phyloP scores from a whole-genome alignment of 257 asterid genomes.

The Capsicum chinense region DNA sequence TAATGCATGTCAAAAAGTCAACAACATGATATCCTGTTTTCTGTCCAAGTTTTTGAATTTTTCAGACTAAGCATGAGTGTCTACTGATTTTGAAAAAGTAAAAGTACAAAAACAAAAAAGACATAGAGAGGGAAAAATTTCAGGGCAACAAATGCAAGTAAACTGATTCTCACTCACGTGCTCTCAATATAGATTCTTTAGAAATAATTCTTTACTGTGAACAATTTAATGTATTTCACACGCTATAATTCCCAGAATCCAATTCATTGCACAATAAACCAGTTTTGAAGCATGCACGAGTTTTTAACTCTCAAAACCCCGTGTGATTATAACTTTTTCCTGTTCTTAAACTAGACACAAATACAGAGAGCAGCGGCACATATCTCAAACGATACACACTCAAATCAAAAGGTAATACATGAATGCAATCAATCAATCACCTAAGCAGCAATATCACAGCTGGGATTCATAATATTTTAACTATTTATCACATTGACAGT shows the following conservation, averaged over 20 bases:
- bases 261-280: neutral
- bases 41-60: neutral
- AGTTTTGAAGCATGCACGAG: neutral
- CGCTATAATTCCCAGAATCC: neutral
- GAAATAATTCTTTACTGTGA: constrained; percentile 1
- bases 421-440: neutral
- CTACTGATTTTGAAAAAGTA: neutral
- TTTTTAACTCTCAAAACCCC: neutral
- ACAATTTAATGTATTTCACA: neutral
- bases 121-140: neutral
- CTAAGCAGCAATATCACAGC: neutral
- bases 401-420: neutral
- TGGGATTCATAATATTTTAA: neutral
- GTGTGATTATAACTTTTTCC: neutral
- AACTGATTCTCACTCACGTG: neutral
- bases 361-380: neutral
- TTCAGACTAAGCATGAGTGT: neutral
- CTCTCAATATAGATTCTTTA: neutral
- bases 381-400: neutral
- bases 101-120: neutral
- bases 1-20: constrained; percentile 6
- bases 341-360: neutral
- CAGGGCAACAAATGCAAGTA: neutral
- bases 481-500: neutral
- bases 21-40: neutral